Percentiles rank a stretch among this genome's conserved stretches.
These are phyloP conservation scores for Amesomyces nigricolor DNA, from an alignment of 2,329 filamentous ascomycete species.

Conservation along the genomic window DNA sequence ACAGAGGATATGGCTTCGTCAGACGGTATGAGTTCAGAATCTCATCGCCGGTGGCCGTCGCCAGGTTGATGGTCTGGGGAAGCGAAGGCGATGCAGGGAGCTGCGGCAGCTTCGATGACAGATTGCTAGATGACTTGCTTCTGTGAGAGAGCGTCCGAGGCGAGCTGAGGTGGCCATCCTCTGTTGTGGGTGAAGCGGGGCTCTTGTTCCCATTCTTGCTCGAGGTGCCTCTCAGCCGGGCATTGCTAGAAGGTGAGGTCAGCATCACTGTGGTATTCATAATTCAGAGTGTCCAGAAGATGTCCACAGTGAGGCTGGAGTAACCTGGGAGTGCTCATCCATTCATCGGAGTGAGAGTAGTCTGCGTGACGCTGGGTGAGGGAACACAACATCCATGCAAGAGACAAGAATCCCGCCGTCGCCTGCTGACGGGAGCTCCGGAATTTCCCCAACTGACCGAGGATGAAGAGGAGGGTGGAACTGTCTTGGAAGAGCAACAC, in stretches of 20 bases:
- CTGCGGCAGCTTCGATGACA: constrained; percentile 24
- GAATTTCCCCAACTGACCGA: too few species aligned
- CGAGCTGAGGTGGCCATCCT: constrained; percentile 23
- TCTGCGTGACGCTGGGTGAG: too few species aligned
- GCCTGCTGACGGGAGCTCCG: too few species aligned
- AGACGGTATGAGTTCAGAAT: constrained; percentile 29
- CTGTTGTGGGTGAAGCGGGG: constrained; percentile 22
- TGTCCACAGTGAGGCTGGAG: not conserved
- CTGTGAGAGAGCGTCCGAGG: constrained; percentile 20
- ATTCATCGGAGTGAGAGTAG: too few species aligned
- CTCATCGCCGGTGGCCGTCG: constrained; percentile 31
- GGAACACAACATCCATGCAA: not conserved
- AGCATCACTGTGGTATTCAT: constrained; percentile 10
- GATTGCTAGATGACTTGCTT: constrained; percentile 25
- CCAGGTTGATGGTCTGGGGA: constrained; percentile 23
- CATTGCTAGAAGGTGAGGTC: constrained; percentile 23
- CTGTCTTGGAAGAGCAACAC: not conserved
- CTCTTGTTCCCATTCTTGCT: constrained; percentile 24
- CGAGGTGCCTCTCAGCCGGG: constrained; percentile 26
- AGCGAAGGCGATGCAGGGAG: constrained; percentile 26
- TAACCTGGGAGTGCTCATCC: too few species aligned
- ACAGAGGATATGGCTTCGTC: constrained; percentile 47
- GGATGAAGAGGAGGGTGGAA: too few species aligned
- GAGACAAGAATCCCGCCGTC: not conserved
- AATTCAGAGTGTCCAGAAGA: not conserved